Percentiles rank a stretch among this genome's conserved stretches.
These are phyloP conservation scores for Wickerhamomyces silvicola DNA, from an alignment of 805 yeast species.

Conservation along the genomic window DNA sequence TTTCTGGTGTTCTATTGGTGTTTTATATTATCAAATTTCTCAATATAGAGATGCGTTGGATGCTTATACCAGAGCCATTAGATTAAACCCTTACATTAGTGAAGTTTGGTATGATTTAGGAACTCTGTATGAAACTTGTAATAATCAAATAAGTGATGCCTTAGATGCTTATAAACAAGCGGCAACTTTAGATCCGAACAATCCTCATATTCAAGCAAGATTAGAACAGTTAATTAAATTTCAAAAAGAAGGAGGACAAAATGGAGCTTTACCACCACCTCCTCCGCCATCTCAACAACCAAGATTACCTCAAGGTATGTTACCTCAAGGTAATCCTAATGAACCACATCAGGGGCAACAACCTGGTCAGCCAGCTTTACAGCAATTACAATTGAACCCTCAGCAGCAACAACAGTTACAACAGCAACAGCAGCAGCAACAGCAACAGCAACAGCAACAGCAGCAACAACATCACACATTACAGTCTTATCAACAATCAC, in stretches of 20 bases:
- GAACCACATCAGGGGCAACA: slow-evolving; percentile 11
- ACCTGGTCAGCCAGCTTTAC: slow-evolving; percentile 8
- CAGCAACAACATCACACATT: slow-evolving; percentile 7
- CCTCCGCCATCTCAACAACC: slow-evolving; percentile 70
- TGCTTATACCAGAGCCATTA: slow-evolving; percentile 94
- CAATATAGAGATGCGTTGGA: slow-evolving; percentile 96
- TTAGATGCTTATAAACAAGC: slow-evolving; percentile 96
- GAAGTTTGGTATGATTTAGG: slow-evolving; percentile 99
- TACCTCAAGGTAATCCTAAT: slow-evolving; percentile 27
- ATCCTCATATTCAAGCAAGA: slow-evolving; percentile 90
- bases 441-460: slow-evolving; percentile 11
- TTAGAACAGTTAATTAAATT: slow-evolving; percentile 75
- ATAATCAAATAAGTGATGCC: slow-evolving; percentile 91
- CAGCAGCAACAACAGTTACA: slow-evolving; percentile 18
- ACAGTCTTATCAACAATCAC: slow-evolving; percentile 4
- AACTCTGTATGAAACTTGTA: slow-evolving; percentile 93
- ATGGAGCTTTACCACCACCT: slow-evolving; percentile 42
- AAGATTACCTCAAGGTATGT: slow-evolving; percentile 55
- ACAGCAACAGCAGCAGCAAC: slow-evolving; percentile 16
- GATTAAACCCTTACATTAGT: slow-evolving; percentile 90
- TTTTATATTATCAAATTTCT: slow-evolving; percentile 88
- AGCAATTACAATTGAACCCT: slow-evolving; percentile 14
- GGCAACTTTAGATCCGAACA: slow-evolving; percentile 88
- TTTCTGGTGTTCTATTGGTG: slow-evolving; percentile 96
- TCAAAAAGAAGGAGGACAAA: slow-evolving; percentile 61